Evolutionary conservation across 768 basidiomycete genomes (phyloP), one percentile per base, ranked within the genome.

Genomic region (Tephrocybe sp.): DNA sequence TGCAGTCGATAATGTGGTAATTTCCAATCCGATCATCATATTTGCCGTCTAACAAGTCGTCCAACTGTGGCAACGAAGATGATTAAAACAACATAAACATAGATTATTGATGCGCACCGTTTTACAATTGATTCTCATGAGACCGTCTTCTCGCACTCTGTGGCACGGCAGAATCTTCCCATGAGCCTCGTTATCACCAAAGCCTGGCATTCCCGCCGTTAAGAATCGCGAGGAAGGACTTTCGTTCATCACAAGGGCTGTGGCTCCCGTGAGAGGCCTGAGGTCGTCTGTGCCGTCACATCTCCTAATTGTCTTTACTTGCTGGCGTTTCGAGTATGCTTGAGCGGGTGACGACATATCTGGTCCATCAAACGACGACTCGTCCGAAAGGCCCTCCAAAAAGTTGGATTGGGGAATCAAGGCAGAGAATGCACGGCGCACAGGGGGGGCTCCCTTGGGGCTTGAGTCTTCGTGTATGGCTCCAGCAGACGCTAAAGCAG

Each of bases 151-250:
- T 37, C 86, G 85, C 40, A 97, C 95, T 43, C 87, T 83, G 64
- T 92, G 87, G 68, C 97, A 99, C 26, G 95, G 95, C 52, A 99
- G 67, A 57, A 95, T 82, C 71, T 98, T 99, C 31, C 96, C 96
- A 52, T 85, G 76, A 31, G 89, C 83, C 66, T 99, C 97, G 60
- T 93, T 93, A 58, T 93, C 92, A 13, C 95, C 89, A 67, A 95
- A 97, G 0, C 93, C 87, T 43, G 89, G 86, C 44, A 92, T 67
- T 36, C 86, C 90, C 21, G 77, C 76, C 21, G 75, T 70, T 66
- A 79, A 69, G 44, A 76, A 79, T 52, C 79, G 80, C 6, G 76
- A 69, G 4, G 78, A 78, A 9, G 84, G 84, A 57, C 82, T 82
- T 52, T 84, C 81, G 32, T 75, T 75, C 56, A 69, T 68, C 32